These are phyloP conservation scores for Mayamaea pseudoterrestris DNA, from an alignment of 108 stramenopile genomes.

Conservation along the genomic window DNA sequence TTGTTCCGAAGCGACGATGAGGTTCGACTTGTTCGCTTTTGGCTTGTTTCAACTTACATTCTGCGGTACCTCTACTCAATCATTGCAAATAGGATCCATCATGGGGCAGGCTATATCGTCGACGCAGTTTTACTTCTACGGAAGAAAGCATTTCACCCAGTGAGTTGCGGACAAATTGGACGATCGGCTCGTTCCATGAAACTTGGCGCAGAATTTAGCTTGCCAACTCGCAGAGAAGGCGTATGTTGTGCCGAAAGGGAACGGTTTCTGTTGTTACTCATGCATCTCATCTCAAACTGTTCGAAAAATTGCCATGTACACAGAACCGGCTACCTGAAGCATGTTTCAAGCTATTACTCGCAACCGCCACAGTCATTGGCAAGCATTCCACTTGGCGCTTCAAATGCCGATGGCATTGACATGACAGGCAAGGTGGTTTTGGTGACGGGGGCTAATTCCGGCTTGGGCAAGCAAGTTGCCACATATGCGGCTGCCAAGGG, in stretches of 20 bases:
- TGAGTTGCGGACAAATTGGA: conserved; percentile 7
- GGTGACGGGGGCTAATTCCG: conserved; percentile 80
- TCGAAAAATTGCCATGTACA: not conserved
- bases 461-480: conserved; percentile 79
- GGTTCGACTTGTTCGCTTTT: too few species aligned
- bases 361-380: conserved; percentile 45
- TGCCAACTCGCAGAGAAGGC: too few species aligned
- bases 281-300: not conserved
- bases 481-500: conserved; percentile 73
- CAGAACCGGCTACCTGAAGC: conserved; percentile 59
- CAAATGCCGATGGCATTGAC: conserved; percentile 48
- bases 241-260: too few species aligned
- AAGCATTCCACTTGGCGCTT: conserved; percentile 16
- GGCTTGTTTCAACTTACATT: too few species aligned
- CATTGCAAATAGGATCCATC: not conserved
- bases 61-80: not conserved
- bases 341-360: conserved; percentile 46
- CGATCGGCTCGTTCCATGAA: not conserved
- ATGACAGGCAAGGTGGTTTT: conserved; percentile 61
- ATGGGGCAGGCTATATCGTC: conserved; percentile 38
- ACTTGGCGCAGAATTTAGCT: too few species aligned
- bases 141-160: conserved; percentile 64
- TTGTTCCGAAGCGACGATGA: too few species aligned
- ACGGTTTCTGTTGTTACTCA: conserved; percentile 1
- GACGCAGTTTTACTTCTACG: conserved; percentile 65